Evolutionary conservation across 176 grass and related monocot genomes (phyloP).

Genomic region (Carex pumila): DNA sequence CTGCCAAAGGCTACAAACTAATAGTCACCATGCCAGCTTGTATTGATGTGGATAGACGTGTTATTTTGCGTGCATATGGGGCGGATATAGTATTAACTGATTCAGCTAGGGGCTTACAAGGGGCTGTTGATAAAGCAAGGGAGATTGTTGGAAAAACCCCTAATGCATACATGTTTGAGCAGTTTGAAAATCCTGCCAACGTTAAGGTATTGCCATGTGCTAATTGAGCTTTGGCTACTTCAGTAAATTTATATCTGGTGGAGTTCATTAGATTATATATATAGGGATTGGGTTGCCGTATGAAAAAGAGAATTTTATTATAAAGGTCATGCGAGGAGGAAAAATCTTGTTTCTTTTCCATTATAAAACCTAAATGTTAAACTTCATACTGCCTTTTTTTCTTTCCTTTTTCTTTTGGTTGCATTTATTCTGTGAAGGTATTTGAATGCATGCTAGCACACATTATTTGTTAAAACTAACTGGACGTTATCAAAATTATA

Average conservation of each 20-base stretch:
- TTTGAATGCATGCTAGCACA: background rate
- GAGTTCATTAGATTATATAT: background rate
- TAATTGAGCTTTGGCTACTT: constrained; percentile 14
- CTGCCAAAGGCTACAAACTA: constrained; percentile 85
- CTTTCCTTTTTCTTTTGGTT: background rate
- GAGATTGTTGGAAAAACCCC: constrained; percentile 60
- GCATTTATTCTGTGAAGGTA: background rate
- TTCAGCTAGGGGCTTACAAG: constrained; percentile 65
- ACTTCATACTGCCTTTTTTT: background rate
- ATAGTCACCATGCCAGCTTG: constrained; percentile 85
- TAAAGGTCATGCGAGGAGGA: constrained; percentile 4
- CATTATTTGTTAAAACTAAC: background rate
- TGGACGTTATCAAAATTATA: background rate
- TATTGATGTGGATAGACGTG: constrained; percentile 61
- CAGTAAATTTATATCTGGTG: background rate
- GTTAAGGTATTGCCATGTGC: constrained; percentile 42
- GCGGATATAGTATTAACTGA: constrained; percentile 80
- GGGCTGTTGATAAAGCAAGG: constrained; percentile 80
- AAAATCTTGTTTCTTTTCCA: background rate
- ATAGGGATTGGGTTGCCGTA: background rate
- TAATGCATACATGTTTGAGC: constrained; percentile 81
- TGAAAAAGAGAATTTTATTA: background rate
- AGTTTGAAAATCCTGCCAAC: constrained; percentile 79
- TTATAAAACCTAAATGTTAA: background rate
- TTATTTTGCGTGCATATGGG: constrained; percentile 74